Percentiles rank a stretch among this genome's conserved stretches.
Evolutionary conservation across 108 stramenopile genomes (phyloP).

Genomic region (Cyclotella sp.): DNA sequence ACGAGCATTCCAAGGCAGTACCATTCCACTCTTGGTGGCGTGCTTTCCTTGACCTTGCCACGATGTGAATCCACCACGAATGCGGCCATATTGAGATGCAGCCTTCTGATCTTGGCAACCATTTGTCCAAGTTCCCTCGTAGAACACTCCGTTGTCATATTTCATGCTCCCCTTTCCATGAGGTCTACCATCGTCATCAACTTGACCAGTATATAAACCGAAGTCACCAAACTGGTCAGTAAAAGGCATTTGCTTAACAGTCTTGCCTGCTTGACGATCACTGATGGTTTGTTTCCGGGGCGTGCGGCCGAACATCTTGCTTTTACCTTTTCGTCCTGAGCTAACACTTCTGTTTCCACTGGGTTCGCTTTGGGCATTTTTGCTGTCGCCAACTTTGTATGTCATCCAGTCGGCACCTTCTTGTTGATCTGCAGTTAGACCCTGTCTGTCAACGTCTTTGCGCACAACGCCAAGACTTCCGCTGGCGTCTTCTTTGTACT

Average conservation of each 20-base stretch:
- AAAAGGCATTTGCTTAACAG: constrained; percentile 44
- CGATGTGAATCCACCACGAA: constrained; percentile 46
- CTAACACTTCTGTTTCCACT: constrained; percentile 1
- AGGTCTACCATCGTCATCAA: constrained; percentile 30
- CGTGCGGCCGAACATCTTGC: constrained; percentile 23
- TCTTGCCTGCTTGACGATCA: constrained; percentile 14
- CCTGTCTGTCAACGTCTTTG: not conserved
- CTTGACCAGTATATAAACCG: constrained; percentile 40
- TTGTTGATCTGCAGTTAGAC: not conserved
- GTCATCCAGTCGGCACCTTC: not conserved
- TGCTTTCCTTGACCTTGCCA: constrained; percentile 42
- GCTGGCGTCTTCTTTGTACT: not conserved
- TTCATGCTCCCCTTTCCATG: constrained; percentile 43
- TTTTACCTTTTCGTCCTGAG: constrained; percentile 5
- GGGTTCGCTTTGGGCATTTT: not conserved
- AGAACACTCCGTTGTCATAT: constrained; percentile 50
- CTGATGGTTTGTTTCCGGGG: constrained; percentile 1
- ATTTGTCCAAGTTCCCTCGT: constrained; percentile 42
- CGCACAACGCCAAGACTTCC: not conserved
- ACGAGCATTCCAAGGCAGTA: constrained; percentile 40
- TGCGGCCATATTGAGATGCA: constrained; percentile 42
- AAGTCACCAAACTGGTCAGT: constrained; percentile 46
- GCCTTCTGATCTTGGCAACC: constrained; percentile 45
- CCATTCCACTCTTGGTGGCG: constrained; percentile 33
- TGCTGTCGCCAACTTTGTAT: constrained; percentile 1